Evolutionary conservation across 2,329 filamentous ascomycete species (phyloP), one percentile per base, ranked within the genome.

Genomic region (Hyphodiscus sp.): DNA sequence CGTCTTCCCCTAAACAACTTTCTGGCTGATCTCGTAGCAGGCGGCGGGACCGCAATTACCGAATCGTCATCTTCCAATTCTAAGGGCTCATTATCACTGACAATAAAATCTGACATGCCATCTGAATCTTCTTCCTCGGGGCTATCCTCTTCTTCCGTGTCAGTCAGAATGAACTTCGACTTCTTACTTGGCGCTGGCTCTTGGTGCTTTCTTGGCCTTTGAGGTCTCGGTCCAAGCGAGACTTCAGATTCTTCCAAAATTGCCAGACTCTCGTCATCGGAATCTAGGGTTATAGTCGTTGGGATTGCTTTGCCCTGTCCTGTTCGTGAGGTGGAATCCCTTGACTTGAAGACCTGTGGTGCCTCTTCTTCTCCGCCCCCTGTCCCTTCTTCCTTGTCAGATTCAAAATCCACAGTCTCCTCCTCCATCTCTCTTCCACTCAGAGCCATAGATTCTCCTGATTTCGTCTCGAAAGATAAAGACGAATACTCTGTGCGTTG

Each of bases 31-130:
- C 53, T 64, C n/a, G 16, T 26, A 15, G 33, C 11, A 23, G 64
- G 60, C 19, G 61, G 55, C 13, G 59, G 55, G 15, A 54, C 54
- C 19, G 61, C 60, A 8, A 58, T 38, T 0, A 58, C 49, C 2
- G 61, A 62, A 41, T 57, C 59, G 6, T 64, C 60, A 41, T 65
- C 59, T 1, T 61, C 59, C 11, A 60, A 43, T 41, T 61, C 59
- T 9, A 61, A 45, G 41, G 56, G 52, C 7, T 56, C 54, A 47
- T 59, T 61, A 42, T 66, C 63, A 44, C 62, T 56, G 5, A 67
- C 65, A 38, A 68, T 62, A 42, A 68, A 68, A 54, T 65, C 65
- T 0, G 65, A 67, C 2, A 68, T 13, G 11, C 52, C 58, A 43
- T 61, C 61, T 2, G 52, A 58, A 23, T 59, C 58, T 0, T 60